A percentile compares a stretch with the other conserved stretches of the same genome.
phyloP scores from a whole-genome alignment of 2,329 filamentous ascomycete genomes.

The Coniochaeta prunicola region DNA sequence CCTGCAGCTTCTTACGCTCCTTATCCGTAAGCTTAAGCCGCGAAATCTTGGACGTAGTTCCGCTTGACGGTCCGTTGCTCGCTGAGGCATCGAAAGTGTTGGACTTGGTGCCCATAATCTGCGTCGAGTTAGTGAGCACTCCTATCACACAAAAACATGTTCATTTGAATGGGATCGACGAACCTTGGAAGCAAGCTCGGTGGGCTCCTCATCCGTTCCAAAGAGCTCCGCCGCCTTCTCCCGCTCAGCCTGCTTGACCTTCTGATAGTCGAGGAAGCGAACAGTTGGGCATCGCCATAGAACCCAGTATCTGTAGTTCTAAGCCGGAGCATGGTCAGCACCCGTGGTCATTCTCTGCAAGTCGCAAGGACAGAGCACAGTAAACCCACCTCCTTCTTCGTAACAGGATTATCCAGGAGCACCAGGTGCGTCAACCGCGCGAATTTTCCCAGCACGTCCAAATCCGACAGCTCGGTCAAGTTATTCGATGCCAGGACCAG shows the following conservation, averaged over 20 bases:
- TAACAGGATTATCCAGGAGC: slow-evolving; percentile 80
- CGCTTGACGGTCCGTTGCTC: slow-evolving; percentile 30
- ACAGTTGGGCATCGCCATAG: slow-evolving; percentile 80
- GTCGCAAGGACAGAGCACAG: background rate
- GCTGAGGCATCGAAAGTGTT: slow-evolving; percentile 57
- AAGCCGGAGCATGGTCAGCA: slow-evolving; percentile 4
- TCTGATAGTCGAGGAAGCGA: slow-evolving; percentile 86
- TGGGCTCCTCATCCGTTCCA: slow-evolving; percentile 70
- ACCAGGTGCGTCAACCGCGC: slow-evolving; percentile 69
- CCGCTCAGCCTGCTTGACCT: slow-evolving; percentile 83
- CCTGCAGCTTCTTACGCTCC: slow-evolving; percentile 79
- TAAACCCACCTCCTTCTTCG: slow-evolving; percentile 75
- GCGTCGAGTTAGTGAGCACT: slow-evolving; percentile 1
- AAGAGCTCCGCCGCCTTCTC: slow-evolving; percentile 72
- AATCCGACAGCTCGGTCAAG: slow-evolving; percentile 74
- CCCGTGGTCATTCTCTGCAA: background rate
- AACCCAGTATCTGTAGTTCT: slow-evolving; percentile 91
- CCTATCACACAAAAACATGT: background rate
- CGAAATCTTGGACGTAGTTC: slow-evolving; percentile 54
- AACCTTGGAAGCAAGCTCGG: slow-evolving; percentile 69
- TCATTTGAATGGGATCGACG: slow-evolving; percentile 3
- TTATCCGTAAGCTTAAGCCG: slow-evolving; percentile 79
- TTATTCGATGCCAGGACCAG: slow-evolving; percentile 80
- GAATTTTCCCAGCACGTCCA: slow-evolving; percentile 71
- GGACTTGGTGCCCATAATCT: slow-evolving; percentile 82